phyloP scores from a whole-genome alignment of 495 filamentous ascomycete species.

The Cryomyces antarcticus region DNA sequence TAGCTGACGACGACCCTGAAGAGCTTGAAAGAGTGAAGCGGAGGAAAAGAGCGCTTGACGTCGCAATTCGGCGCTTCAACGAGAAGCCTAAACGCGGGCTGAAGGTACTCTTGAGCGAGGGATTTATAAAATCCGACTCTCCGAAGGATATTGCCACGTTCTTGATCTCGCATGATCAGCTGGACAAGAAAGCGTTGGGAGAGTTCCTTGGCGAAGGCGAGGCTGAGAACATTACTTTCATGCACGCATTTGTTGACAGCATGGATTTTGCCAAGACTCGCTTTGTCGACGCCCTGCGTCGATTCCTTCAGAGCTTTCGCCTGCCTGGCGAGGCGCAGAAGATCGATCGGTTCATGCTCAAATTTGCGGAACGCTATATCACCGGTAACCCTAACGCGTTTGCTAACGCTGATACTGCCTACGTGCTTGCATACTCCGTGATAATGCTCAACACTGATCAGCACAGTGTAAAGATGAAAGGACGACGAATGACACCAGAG shows the following conservation, averaged over 20 bases:
- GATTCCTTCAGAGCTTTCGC: slow-evolving; percentile 87
- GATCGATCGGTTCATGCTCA: slow-evolving; percentile 98
- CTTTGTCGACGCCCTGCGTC: slow-evolving; percentile 79
- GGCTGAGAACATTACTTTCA: slow-evolving; percentile 75
- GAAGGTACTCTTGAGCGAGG: slow-evolving; percentile 59
- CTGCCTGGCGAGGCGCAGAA: slow-evolving; percentile 95
- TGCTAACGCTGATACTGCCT: slow-evolving; percentile 94
- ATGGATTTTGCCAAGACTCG: slow-evolving; percentile 92
- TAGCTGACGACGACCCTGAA: slow-evolving; percentile 71
- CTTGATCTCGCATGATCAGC: slow-evolving; percentile 45
- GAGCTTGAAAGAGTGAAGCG: slow-evolving; percentile 87
- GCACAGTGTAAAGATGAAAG: slow-evolving; percentile 73
- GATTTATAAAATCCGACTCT: slow-evolving; percentile 59
- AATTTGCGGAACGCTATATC: slow-evolving; percentile 91
- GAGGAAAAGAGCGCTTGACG: slow-evolving; percentile 74
- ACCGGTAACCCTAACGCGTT: slow-evolving; percentile 92
- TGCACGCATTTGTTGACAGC: slow-evolving; percentile 90
- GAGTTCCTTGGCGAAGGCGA: slow-evolving; percentile 94
- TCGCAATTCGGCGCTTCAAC: slow-evolving; percentile 84
- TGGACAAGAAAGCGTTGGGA: slow-evolving; percentile 82
- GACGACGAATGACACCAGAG: slow-evolving; percentile 69
- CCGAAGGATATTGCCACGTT: slow-evolving; percentile 77
- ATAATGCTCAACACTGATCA: slow-evolving; percentile 55
- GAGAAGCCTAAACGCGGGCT: slow-evolving; percentile 94
- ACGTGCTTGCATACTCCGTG: slow-evolving; percentile 87